Percentiles rank a stretch among this genome's conserved stretches.
Conservation (phyloP, 139 green algal species). For the Trebouxia sp. region DNA sequence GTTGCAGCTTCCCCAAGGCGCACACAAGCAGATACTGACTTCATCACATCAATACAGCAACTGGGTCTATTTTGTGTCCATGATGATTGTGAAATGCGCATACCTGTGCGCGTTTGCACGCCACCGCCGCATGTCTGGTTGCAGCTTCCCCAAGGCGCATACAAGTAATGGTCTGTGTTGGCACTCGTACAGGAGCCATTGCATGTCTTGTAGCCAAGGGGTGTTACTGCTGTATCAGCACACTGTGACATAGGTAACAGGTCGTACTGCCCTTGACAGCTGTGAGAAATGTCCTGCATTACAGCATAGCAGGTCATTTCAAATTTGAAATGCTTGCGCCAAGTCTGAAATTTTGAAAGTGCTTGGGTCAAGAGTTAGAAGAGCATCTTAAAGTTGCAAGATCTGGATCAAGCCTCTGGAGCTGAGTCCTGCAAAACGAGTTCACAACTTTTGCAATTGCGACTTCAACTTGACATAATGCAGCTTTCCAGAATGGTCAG, state of each 20-base stretch:
- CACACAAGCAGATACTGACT: neutral
- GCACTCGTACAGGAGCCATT: neutral
- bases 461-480: too few species aligned
- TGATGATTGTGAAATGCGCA: neutral
- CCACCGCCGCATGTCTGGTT: neutral
- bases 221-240: slow-evolving; percentile 7
- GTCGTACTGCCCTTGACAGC: slow-evolving; percentile 13
- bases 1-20: neutral
- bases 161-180: slow-evolving; percentile 4
- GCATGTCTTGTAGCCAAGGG: neutral
- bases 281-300: slow-evolving; percentile 12
- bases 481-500: too few species aligned
- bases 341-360: neutral
- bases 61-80: neutral
- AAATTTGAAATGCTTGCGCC: neutral
- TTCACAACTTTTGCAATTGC: too few species aligned
- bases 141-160: neutral
- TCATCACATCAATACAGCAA: neutral
- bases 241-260: slow-evolving; percentile 17
- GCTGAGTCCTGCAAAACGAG: too few species aligned
- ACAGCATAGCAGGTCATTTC: neutral
- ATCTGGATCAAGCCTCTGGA: too few species aligned
- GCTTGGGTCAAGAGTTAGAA: neutral
- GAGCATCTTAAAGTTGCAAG: too few species aligned
- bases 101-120: neutral